A percentile compares a stretch with the other conserved stretches of the same genome.
Conservation (phyloP, 225 moss, liverwort and hornwort genomes). For the Physcomitrium patens region DNA sequence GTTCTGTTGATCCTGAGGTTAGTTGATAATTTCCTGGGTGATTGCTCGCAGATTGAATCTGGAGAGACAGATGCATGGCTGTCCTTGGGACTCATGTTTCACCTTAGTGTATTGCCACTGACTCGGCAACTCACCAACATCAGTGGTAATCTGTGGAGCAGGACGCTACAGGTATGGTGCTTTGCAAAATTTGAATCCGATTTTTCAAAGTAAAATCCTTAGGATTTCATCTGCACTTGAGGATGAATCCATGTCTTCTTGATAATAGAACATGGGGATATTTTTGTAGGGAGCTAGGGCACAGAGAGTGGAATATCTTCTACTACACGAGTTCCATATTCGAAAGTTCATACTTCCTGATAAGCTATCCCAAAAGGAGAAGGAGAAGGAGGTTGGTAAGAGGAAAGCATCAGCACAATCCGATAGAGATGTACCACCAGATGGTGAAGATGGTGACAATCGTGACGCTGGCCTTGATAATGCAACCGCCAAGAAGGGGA, state of each 20-base stretch:
- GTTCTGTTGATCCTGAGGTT: neutral
- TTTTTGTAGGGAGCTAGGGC: slow-evolving; percentile 87
- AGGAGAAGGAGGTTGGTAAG: slow-evolving; percentile 76
- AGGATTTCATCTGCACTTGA: neutral
- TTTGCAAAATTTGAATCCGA: neutral
- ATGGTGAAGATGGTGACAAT: slow-evolving; percentile 55
- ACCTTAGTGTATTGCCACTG: slow-evolving; percentile 92
- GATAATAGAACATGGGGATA: slow-evolving; percentile 10
- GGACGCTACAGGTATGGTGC: slow-evolving; percentile 78
- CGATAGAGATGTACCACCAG: slow-evolving; percentile 38
- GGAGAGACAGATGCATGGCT: slow-evolving; percentile 99
- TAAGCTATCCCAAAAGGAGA: slow-evolving; percentile 85
- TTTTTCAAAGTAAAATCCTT: neutral
- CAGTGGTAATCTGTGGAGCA: slow-evolving; percentile 97
- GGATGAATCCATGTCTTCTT: slow-evolving; percentile 12
- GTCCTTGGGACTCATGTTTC: slow-evolving; percentile 91
- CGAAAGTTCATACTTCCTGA: slow-evolving; percentile 97
- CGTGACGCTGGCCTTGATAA: slow-evolving; percentile 42
- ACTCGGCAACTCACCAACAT: slow-evolving; percentile 97
- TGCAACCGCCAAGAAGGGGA: slow-evolving; percentile 68
- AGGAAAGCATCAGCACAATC: slow-evolving; percentile 58
- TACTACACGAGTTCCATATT: slow-evolving; percentile 88
- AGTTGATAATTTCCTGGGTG: slow-evolving; percentile 10
- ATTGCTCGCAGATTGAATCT: slow-evolving; percentile 77
- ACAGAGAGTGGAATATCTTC: slow-evolving; percentile 93